phyloP scores from a whole-genome alignment of 2,329 filamentous ascomycete species.

The Talaromyces rugulosus region DNA sequence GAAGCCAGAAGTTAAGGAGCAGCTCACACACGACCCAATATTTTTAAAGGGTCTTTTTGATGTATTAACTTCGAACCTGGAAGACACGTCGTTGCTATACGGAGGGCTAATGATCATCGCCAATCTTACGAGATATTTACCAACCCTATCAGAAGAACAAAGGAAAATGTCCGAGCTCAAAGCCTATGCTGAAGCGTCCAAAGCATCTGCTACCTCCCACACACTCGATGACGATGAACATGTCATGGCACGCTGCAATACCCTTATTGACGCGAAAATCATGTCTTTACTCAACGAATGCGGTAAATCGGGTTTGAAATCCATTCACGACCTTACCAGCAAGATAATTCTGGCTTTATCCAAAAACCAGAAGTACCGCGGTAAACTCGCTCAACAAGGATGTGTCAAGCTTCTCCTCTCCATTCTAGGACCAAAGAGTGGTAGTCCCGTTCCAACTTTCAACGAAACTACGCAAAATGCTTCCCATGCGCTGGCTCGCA shows the following conservation, averaged over 20 bases:
- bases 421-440: conserved; percentile 49
- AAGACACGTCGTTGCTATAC: conserved; percentile 71
- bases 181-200: conserved; percentile 84
- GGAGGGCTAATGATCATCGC: conserved; percentile 79
- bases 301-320: conserved; percentile 65
- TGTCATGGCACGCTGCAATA: conserved; percentile 70
- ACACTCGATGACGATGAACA: conserved; percentile 71
- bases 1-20: conserved; percentile 79
- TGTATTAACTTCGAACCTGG: conserved; percentile 43
- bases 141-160: conserved; percentile 78
- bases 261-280: conserved; percentile 72
- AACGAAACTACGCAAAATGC: conserved; percentile 52
- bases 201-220: conserved; percentile 56
- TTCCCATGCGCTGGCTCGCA: conserved; percentile 76
- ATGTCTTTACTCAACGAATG: conserved; percentile 73
- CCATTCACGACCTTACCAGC: conserved; percentile 65
- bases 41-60: conserved; percentile 67
- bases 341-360: conserved; percentile 75
- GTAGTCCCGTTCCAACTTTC: conserved; percentile 25
- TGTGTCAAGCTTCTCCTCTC: conserved; percentile 78
- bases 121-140: conserved; percentile 79
- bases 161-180: conserved; percentile 89
- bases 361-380: conserved; percentile 67
- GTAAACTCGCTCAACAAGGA: conserved; percentile 86
- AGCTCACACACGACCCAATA: conserved; percentile 62